Conservation (phyloP, 495 filamentous ascomycete species). For the Neurospora sp. region DNA sequence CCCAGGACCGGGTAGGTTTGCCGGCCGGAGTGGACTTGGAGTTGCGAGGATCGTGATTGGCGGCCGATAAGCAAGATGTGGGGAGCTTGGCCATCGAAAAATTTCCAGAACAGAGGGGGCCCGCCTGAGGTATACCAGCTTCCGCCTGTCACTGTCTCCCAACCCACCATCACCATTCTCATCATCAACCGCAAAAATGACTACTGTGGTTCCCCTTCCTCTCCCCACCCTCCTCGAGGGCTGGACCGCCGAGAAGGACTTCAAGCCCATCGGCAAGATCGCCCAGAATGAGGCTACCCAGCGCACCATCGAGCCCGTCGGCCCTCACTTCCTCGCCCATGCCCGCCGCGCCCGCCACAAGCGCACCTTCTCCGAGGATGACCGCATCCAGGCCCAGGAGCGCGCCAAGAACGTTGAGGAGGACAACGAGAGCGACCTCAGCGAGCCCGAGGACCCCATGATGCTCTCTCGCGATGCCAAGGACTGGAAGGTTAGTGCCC, state of each 20-base stretch:
- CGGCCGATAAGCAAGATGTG: background rate
- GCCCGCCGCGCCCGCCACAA: slow-evolving; percentile 91
- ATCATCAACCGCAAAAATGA: slow-evolving; percentile 24
- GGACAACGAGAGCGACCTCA: slow-evolving; percentile 79
- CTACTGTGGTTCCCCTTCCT: slow-evolving; percentile 33
- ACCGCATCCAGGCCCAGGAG: slow-evolving; percentile 88
- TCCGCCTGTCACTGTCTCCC: background rate
- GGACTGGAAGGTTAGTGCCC: slow-evolving; percentile 83
- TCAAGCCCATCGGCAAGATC: slow-evolving; percentile 65
- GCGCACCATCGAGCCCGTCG: slow-evolving; percentile 87
- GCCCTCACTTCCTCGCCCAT: slow-evolving; percentile 95
- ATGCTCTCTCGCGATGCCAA: slow-evolving; percentile 90
- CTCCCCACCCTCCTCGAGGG: slow-evolving; percentile 70
- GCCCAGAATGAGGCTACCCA: slow-evolving; percentile 53
- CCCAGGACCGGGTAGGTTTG: background rate
- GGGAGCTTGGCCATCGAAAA: slow-evolving; percentile 8
- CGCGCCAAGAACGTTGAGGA: slow-evolving; percentile 93
- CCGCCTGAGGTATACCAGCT: slow-evolving; percentile 7
- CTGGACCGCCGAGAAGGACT: slow-evolving; percentile 85
- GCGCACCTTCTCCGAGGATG: slow-evolving; percentile 97
- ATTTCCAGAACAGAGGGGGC: slow-evolving; percentile 9
- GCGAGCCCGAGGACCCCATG: slow-evolving; percentile 82
- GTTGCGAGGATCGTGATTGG: background rate
- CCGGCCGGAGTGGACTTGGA: background rate
- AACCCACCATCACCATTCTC: background rate